A percentile compares a stretch with the other conserved stretches of the same genome.
phyloP scores from a whole-genome alignment of 2,329 filamentous ascomycete species.

The Fusarium redolens region DNA sequence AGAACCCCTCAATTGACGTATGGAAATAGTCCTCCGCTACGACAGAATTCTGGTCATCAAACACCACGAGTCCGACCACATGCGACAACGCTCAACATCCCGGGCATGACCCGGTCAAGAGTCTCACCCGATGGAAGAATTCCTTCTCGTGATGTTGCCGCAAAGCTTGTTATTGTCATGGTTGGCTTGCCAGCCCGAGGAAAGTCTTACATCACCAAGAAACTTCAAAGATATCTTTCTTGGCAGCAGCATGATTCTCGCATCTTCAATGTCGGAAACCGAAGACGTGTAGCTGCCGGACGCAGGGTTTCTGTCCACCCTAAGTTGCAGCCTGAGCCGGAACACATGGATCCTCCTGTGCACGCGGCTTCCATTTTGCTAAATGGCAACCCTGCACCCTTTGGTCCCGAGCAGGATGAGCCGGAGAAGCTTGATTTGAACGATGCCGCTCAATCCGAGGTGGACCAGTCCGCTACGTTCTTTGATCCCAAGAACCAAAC shows the following conservation, averaged over 20 bases:
- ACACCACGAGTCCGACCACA: conserved; percentile 84
- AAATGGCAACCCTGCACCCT: conserved; percentile 60
- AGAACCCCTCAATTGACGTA: conserved; percentile 35
- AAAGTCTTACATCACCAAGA: conserved; percentile 99
- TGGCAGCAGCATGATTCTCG: conserved; percentile 97
- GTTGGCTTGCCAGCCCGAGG: conserved; percentile 94
- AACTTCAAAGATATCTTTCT: conserved; percentile 92
- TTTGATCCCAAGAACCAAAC: conserved; percentile 91
- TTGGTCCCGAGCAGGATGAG: conserved; percentile 49
- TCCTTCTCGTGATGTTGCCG: conserved; percentile 90
- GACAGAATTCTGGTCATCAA: conserved; percentile 79
- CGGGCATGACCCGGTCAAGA: conserved; percentile 93
- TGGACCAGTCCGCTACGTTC: conserved; percentile 92
- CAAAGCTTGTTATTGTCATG: conserved; percentile 98
- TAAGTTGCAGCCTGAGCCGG: conserved; percentile 50
- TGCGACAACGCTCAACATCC: conserved; percentile 95
- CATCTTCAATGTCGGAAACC: conserved; percentile 98
- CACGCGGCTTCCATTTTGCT: conserved; percentile 68
- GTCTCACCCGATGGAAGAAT: conserved; percentile 97
- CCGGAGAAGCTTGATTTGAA: conserved; percentile 54
- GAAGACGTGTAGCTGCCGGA: conserved; percentile 82
- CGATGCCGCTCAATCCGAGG: conserved; percentile 54
- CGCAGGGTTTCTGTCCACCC: conserved; percentile 53
- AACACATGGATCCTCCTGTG: conserved; percentile 58
- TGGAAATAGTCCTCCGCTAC: conserved; percentile 68